phyloP scores from a whole-genome alignment of 2,329 filamentous ascomycete genomes.

The Ascosphaera acerosa region DNA sequence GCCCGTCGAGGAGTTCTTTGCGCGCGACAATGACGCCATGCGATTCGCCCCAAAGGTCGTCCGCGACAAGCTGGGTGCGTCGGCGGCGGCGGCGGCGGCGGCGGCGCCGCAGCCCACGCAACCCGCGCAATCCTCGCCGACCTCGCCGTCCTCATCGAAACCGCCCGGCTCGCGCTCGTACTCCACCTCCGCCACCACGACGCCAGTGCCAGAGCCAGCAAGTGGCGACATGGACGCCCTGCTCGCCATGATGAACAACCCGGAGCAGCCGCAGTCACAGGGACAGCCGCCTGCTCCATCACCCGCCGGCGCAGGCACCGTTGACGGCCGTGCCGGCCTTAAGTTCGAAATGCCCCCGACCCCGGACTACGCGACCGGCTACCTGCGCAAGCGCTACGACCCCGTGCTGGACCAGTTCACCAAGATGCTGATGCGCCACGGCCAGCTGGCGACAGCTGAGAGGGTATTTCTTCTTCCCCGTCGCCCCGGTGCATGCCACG shows the following conservation, averaged over 20 bases:
- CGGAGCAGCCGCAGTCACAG: no score
- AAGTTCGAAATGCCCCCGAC: constrained; percentile 52
- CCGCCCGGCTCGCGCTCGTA: constrained; percentile 27
- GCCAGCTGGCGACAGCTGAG: constrained; percentile 76
- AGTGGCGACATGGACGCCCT: constrained; percentile 10
- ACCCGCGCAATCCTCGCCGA: constrained; percentile 5
- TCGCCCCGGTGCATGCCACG: no score
- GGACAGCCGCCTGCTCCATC: constrained; percentile 7
- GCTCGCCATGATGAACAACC: constrained; percentile 12
- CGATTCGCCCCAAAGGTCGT: constrained; percentile 42
- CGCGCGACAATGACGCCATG: constrained; percentile 33
- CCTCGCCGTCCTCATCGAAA: constrained; percentile 1
- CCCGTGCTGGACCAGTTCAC: constrained; percentile 67
- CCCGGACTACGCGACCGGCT: constrained; percentile 34
- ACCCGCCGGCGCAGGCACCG: constrained; percentile 11
- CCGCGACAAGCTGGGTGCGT: constrained; percentile 27
- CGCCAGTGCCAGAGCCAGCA: constrained; percentile 7
- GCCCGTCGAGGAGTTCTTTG: constrained; percentile 40
- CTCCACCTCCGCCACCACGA: constrained; percentile 27
- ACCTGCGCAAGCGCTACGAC: constrained; percentile 65
- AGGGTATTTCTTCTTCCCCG: constrained; percentile 36
- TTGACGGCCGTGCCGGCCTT: constrained; percentile 28
- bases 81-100: no score
- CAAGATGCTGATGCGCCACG: constrained; percentile 72
- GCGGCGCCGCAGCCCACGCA: constrained; percentile 20